Percentiles rank a stretch among this genome's conserved stretches.
Conservation (phyloP, 495 filamentous ascomycete species). For the Recurvomyces mirabilis region DNA sequence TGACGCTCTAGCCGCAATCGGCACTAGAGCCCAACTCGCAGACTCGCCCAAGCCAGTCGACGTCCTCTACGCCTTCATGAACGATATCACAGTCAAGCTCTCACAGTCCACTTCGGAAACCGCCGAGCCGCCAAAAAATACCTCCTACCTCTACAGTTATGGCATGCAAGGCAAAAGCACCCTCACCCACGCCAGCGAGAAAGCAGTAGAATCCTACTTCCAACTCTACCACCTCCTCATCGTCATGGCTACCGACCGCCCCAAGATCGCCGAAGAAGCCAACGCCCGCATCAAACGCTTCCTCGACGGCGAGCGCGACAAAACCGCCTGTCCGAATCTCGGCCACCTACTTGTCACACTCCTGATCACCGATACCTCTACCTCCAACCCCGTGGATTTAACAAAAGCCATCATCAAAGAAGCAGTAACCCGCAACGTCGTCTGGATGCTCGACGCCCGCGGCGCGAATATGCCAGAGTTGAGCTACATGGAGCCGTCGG, state of each 20-base stretch:
- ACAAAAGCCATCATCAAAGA: slow-evolving; percentile 38
- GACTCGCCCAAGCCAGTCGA: slow-evolving; percentile 21
- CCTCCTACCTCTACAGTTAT: not conserved
- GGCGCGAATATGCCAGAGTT: slow-evolving; percentile 36
- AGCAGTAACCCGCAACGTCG: slow-evolving; percentile 40
- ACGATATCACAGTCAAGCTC: slow-evolving; percentile 37
- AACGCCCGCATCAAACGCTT: slow-evolving; percentile 30
- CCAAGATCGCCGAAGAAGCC: slow-evolving; percentile 13
- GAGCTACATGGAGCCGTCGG: slow-evolving; percentile 34
- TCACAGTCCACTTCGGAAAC: slow-evolving; percentile 16
- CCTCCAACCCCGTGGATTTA: slow-evolving; percentile 33
- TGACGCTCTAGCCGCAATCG: slow-evolving; percentile 10
- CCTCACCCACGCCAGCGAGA: slow-evolving; percentile 39
- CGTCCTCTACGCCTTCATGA: slow-evolving; percentile 43
- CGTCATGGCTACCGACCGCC: slow-evolving; percentile 26
- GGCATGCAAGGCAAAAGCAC: slow-evolving; percentile 25
- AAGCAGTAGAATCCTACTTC: slow-evolving; percentile 44
- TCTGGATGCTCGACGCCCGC: slow-evolving; percentile 39
- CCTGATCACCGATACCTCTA: slow-evolving; percentile 35
- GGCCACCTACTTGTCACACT: slow-evolving; percentile 39
- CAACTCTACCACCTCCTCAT: slow-evolving; percentile 43
- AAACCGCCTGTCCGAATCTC: slow-evolving; percentile 37
- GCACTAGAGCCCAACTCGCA: not conserved
- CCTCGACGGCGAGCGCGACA: slow-evolving; percentile 30
- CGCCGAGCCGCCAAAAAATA: slow-evolving; percentile 25